These are phyloP conservation scores for Oryza rufipogon DNA, from an alignment of 176 grass and related monocot species.

Conservation along the genomic window DNA sequence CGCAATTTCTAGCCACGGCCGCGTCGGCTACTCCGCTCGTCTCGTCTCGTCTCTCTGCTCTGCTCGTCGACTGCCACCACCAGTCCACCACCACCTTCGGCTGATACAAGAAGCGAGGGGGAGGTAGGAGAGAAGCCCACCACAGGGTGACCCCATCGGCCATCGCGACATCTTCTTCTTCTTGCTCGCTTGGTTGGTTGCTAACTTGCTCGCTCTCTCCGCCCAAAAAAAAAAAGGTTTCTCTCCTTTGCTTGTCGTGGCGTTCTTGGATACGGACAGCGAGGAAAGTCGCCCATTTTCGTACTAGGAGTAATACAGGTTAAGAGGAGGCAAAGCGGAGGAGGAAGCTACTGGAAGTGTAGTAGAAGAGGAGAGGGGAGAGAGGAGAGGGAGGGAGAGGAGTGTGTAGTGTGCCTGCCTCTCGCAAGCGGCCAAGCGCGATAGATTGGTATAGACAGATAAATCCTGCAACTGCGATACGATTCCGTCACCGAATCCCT, in stretches of 20 bases:
- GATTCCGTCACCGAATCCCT: constrained; percentile 23
- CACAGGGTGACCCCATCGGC: constrained; percentile 22
- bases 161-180: constrained; percentile 26
- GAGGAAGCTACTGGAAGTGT: constrained; percentile 36
- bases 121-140: constrained; percentile 17
- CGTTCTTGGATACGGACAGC: constrained; percentile 37
- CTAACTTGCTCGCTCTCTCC: constrained; percentile 26
- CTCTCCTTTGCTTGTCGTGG: constrained; percentile 31
- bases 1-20: background rate
- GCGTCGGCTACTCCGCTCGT: background rate
- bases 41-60: background rate
- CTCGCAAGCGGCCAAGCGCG: constrained; percentile 39
- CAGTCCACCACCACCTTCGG: background rate
- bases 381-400: background rate
- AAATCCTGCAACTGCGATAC: constrained; percentile 41
- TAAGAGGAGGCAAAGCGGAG: constrained; percentile 17
- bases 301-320: constrained; percentile 12
- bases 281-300: constrained; percentile 24
- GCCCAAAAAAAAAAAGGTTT: background rate
- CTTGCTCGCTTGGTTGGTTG: constrained; percentile 19
- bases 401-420: constrained; percentile 17
- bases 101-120: background rate
- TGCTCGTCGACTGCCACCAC: background rate
- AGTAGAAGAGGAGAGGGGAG: background rate
- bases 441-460: background rate